Conservation (phyloP, 768 basidiomycete species). For the Lepiota venenata region DNA sequence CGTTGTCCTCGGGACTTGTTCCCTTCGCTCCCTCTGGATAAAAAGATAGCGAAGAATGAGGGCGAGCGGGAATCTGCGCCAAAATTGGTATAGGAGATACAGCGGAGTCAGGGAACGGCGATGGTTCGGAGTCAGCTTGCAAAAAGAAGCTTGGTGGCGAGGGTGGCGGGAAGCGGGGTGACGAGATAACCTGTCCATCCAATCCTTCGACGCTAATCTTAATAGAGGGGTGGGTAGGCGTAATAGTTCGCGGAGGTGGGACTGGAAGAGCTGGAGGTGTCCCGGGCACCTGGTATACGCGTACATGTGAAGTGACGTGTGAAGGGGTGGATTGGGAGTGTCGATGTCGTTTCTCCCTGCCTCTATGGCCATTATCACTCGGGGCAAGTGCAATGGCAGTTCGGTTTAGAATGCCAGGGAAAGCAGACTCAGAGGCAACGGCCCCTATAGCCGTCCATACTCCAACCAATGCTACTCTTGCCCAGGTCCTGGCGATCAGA, state of each 20-base stretch:
- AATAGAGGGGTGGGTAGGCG: conserved; percentile 17
- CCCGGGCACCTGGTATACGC: conserved; percentile 22
- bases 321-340: conserved; percentile 25
- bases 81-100: conserved; percentile 14
- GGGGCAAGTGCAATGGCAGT: conserved; percentile 6
- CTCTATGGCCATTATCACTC: conserved; percentile 13
- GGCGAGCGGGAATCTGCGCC: conserved; percentile 20
- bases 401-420: conserved; percentile 18
- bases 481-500: conserved; percentile 30
- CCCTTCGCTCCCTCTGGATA: conserved; percentile 25
- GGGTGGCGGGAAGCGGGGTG: conserved; percentile 20
- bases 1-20: conserved; percentile 23
- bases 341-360: conserved; percentile 22
- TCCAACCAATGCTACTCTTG: conserved; percentile 29
- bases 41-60: conserved; percentile 26
- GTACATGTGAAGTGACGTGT: conserved; percentile 28
- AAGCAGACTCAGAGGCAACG: conserved; percentile 28
- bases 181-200: background rate
- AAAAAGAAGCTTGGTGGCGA: conserved; percentile 39
- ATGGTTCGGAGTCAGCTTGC: conserved; percentile 24
- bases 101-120: conserved; percentile 24
- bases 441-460: conserved; percentile 36
- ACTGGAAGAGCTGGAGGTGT: conserved; percentile 19
- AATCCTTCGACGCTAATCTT: conserved; percentile 4
- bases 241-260: conserved; percentile 15